Evolutionary conservation across 2,329 filamentous ascomycete genomes (phyloP), one percentile per base, ranked within the genome.

Genomic region (Tolypocladium amazonense): DNA sequence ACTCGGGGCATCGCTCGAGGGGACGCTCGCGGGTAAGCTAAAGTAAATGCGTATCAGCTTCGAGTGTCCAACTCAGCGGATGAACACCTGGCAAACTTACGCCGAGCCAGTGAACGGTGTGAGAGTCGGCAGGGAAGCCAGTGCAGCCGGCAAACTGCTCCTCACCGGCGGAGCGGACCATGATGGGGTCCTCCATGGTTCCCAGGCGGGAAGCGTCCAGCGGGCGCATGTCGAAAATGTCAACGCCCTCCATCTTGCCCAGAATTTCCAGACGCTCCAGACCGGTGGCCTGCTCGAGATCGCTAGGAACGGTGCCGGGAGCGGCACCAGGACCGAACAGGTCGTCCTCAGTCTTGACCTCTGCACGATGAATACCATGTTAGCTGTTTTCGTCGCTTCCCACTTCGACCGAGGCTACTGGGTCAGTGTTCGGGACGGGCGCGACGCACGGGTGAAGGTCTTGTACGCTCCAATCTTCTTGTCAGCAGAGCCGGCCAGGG

Each of bases 81-180:
- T 57, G 35, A 58, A 58, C 11, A 23, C 56, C 54, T 38, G n/a
- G 59, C 27, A 55, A 79, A 79, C 88, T 70, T 86, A 94, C 89
- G 65, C 89, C 90, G 70, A 97, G 85, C 94, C 94, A 99, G 77
- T 87, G 84, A 63, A 93, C 90, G 70, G 82, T 77, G 83, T 99
- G 94, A 52, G 92, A 95, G 81, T 97, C 94, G 69, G 84, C 93
- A 59, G 94, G 94, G 77, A 75, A 90, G 71, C 94, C 94, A 69
- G 94, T 99, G 87, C 94, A 99, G 72, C 94, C 94, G 70, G 88
- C 86, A 76, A 94, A 96, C 80, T 97, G 93, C 86, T 99, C 94
- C 60, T 96, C 90, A 71, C 94, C 94, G 68, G 89, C 92, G 66
- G 92, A 92, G 79, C 88, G 89, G 76, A 99, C 92, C 60, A 88